phyloP scores from a whole-genome alignment of 2,329 filamentous ascomycete species.

The Chrysoporthe puriensis region DNA sequence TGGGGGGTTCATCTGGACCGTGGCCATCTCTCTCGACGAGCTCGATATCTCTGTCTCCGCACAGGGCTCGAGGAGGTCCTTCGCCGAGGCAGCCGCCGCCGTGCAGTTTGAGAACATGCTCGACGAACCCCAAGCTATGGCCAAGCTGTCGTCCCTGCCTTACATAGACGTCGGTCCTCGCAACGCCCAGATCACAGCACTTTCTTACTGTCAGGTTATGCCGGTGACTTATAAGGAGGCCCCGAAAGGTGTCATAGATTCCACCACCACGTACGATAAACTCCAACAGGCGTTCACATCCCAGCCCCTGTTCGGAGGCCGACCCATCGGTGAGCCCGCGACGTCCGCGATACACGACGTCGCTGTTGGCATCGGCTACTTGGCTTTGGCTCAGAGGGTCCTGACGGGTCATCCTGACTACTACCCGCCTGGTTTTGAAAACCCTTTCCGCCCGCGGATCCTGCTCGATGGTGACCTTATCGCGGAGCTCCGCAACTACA shows the following conservation, averaged over 20 bases:
- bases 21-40: constrained; percentile 8
- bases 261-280: background rate
- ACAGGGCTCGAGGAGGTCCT: background rate
- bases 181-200: background rate
- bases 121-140: background rate
- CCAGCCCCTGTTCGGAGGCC: background rate
- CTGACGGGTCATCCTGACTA: constrained; percentile 9
- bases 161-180: background rate
- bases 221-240: background rate
- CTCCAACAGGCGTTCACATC: background rate
- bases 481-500: background rate
- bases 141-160: background rate
- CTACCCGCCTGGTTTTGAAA: background rate
- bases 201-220: constrained; percentile 13
- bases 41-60: constrained; percentile 4
- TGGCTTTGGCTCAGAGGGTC: constrained; percentile 11
- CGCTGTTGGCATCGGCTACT: background rate
- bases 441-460: constrained; percentile 20
- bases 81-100: constrained; percentile 19
- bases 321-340: constrained; percentile 1
- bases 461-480: constrained; percentile 6
- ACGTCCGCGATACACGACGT: background rate
- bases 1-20: background rate
- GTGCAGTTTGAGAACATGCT: constrained; percentile 11
- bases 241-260: background rate